Evolutionary conservation across 768 basidiomycete genomes (phyloP).

Genomic region (Hericium erinaceus): DNA sequence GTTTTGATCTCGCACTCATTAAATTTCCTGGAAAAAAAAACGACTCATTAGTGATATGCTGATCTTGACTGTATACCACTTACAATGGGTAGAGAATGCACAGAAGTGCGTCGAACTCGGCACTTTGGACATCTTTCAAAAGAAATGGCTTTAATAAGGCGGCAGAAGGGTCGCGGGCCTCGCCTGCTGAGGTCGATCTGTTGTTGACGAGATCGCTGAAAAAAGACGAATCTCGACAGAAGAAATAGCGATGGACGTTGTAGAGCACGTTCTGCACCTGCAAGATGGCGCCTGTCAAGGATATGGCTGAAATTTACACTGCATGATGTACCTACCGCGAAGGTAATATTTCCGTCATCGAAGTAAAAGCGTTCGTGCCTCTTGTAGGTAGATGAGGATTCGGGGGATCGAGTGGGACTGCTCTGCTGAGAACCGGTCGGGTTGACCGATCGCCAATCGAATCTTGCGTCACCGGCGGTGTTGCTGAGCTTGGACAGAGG

Average conservation of each 20-base stretch:
- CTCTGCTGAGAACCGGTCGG: too few species aligned
- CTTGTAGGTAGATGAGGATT: background rate
- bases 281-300: background rate
- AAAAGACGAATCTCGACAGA: conserved; percentile 10
- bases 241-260: conserved; percentile 12
- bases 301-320: background rate
- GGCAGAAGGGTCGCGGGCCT: background rate
- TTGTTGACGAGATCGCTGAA: conserved; percentile 1
- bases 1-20: background rate
- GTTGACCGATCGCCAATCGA: too few species aligned
- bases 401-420: too few species aligned
- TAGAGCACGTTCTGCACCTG: conserved; percentile 8
- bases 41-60: background rate
- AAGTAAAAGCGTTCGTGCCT: conserved; percentile 7
- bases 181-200: background rate
- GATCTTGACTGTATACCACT: background rate
- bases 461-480: too few species aligned
- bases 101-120: background rate
- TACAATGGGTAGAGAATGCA: background rate
- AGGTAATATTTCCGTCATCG: conserved; percentile 10
- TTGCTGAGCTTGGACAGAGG: too few species aligned
- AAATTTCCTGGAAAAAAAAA: background rate
- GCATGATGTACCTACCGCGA: conserved; percentile 1
- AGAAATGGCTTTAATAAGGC: background rate
- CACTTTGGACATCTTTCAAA: background rate